Evolutionary conservation across 306 rosid species (phyloP).

Genomic region (Lagenaria siceraria): DNA sequence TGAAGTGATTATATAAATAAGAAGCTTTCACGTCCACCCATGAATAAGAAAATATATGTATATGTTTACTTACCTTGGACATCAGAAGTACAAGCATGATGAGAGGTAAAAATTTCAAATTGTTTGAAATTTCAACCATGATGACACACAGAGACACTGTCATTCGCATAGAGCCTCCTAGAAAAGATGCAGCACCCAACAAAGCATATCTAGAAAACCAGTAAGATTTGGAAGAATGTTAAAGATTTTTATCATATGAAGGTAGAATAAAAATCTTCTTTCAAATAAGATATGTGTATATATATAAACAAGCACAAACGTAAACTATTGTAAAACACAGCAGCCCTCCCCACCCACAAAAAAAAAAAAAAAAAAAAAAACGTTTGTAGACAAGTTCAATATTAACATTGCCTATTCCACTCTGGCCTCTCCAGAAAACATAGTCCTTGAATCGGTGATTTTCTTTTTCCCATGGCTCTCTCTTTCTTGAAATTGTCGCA

Average conservation of each 20-base stretch:
- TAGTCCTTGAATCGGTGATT: neutral
- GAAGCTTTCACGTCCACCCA: constrained; percentile 9
- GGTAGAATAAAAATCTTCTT: neutral
- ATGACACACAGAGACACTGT: constrained; percentile 91
- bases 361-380: no score
- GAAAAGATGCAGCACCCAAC: constrained; percentile 98
- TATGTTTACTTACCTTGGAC: constrained; percentile 55
- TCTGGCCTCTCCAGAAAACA: neutral
- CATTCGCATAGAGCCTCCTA: constrained; percentile 98
- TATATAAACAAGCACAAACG: no score
- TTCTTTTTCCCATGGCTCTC: neutral
- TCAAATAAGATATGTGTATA: no score
- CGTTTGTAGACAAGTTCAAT: neutral
- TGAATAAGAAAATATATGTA: constrained; percentile 2
- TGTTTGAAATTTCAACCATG: constrained; percentile 97
- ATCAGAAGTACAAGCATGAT: constrained; percentile 97
- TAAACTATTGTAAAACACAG: neutral
- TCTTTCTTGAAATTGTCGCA: neutral
- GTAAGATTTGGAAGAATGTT: constrained; percentile 1
- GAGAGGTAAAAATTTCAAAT: constrained; percentile 71
- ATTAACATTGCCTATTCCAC: neutral
- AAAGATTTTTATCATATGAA: neutral
- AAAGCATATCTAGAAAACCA: constrained; percentile 74
- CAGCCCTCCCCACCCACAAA: no score
- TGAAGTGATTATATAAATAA: constrained; percentile 17